Conservation (phyloP, 2,329 filamentous ascomycete species). For the Fusarium longipes region DNA sequence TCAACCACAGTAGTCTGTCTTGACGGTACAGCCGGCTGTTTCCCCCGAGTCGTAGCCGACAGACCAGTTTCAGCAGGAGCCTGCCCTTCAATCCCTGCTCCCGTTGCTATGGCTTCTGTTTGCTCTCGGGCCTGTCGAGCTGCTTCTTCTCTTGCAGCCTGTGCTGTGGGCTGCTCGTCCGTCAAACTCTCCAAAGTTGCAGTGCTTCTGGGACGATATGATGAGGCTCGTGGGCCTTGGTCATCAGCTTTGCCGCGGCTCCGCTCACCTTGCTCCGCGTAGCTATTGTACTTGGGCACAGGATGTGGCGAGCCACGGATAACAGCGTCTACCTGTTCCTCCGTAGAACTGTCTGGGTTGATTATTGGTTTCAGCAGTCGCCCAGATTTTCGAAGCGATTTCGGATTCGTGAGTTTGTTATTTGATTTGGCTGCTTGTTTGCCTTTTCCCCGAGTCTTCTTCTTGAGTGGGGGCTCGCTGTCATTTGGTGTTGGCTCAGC, state of each 20-base stretch:
- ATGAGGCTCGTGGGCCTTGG: not conserved
- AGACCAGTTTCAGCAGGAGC: not conserved
- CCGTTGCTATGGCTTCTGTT: not conserved
- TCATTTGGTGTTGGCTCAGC: not conserved
- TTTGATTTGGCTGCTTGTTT: too few species aligned
- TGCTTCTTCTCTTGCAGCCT: not conserved
- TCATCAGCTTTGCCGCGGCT: not conserved
- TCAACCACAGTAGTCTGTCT: not conserved
- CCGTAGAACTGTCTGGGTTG: not conserved
- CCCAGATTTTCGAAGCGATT: not conserved
- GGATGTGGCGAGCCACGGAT: too few species aligned
- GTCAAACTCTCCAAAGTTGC: not conserved
- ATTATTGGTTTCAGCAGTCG: not conserved
- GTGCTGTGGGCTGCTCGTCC: not conserved
- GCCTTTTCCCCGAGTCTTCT: too few species aligned
- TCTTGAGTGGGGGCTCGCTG: slow-evolving; percentile 2
- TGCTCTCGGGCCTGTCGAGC: not conserved
- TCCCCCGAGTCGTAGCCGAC: not conserved
- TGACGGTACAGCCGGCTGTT: not conserved
- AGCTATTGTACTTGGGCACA: too few species aligned
- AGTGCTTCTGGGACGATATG: not conserved
- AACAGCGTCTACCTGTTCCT: not conserved
- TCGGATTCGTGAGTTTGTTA: too few species aligned
- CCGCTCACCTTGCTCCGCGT: not conserved
- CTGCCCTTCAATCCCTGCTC: not conserved